Evolutionary conservation across 2,329 filamentous ascomycete species (phyloP).

Genomic region (Myriosclerotinia curreyana): DNA sequence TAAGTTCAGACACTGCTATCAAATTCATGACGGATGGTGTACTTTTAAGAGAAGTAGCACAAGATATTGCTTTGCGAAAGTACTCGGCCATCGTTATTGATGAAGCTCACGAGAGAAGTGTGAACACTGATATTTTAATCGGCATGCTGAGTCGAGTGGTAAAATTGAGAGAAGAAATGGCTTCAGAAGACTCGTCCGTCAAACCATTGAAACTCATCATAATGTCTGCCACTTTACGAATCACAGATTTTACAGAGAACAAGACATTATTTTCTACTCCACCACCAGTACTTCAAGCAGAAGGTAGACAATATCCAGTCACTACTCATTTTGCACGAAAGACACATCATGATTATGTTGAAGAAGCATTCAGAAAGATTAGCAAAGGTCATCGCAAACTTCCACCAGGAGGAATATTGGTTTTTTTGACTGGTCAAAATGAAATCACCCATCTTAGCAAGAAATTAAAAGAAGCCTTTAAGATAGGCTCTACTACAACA

Average conservation of each 20-base stretch:
- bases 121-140: slow-evolving; percentile 97
- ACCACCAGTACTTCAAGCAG: slow-evolving; percentile 82
- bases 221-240: slow-evolving; percentile 93
- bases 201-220: slow-evolving; percentile 89
- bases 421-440: slow-evolving; percentile 90
- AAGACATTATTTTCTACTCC: slow-evolving; percentile 70
- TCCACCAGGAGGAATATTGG: slow-evolving; percentile 84
- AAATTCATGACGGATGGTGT: slow-evolving; percentile 99
- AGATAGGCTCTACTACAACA: slow-evolving; percentile 46
- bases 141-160: slow-evolving; percentile 95
- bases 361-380: slow-evolving; percentile 86
- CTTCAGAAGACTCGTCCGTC: slow-evolving; percentile 64
- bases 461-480: slow-evolving; percentile 64
- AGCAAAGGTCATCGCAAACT: slow-evolving; percentile 84
- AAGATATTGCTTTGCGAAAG: slow-evolving; percentile 82
- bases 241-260: slow-evolving; percentile 88
- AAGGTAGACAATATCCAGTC: slow-evolving; percentile 88
- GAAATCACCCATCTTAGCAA: slow-evolving; percentile 86
- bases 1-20: slow-evolving; percentile 75
- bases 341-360: slow-evolving; percentile 83
- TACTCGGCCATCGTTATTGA: slow-evolving; percentile 95
- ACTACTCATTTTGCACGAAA: slow-evolving; percentile 82
- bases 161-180: slow-evolving; percentile 73
- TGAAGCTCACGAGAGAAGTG: slow-evolving; percentile 93
- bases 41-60: slow-evolving; percentile 81